These are phyloP conservation scores for Tremella yokohamensis DNA, from an alignment of 768 basidiomycete genomes.

Conservation along the genomic window DNA sequence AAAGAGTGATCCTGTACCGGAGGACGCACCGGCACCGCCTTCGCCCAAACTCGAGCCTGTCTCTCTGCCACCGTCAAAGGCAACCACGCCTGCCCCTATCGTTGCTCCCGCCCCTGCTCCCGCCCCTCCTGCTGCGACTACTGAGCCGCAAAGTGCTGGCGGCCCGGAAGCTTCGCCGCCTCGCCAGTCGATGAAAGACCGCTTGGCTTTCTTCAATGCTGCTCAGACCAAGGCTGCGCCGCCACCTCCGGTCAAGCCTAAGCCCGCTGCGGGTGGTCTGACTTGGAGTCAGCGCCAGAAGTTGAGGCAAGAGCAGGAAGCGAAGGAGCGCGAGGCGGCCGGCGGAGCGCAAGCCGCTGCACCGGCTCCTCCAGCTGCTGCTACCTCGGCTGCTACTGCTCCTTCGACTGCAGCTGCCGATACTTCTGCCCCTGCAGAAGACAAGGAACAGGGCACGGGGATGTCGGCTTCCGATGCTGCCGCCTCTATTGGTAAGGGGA, in stretches of 20 bases:
- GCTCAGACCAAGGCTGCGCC: slow-evolving; percentile 27
- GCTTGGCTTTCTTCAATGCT: slow-evolving; percentile 47
- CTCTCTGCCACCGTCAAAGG: slow-evolving; percentile 17
- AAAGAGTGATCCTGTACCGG: slow-evolving; percentile 11
- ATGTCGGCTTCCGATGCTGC: slow-evolving; percentile 73
- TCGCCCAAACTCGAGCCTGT: slow-evolving; percentile 12
- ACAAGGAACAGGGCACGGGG: slow-evolving; percentile 21
- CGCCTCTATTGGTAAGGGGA: slow-evolving; percentile 71
- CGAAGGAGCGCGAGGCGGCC: slow-evolving; percentile 31
- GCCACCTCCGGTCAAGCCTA: slow-evolving; percentile 49
- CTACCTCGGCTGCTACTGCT: slow-evolving; percentile 15
- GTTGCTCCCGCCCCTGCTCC: slow-evolving; percentile 13
- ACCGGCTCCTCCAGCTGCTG: slow-evolving; percentile 17
- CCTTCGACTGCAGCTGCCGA: slow-evolving; percentile 10
- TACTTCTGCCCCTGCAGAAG: slow-evolving; percentile 14
- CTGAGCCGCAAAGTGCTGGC: slow-evolving; percentile 3
- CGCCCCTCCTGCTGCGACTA: slow-evolving; percentile 4
- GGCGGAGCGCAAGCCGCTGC: slow-evolving; percentile 14
- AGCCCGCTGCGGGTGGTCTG: slow-evolving; percentile 41
- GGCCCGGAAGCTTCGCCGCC: slow-evolving; percentile 13
- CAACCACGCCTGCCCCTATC: slow-evolving; percentile 9
- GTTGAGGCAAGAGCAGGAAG: slow-evolving; percentile 44
- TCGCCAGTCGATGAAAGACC: slow-evolving; percentile 46
- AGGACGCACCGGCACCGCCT: slow-evolving; percentile 16
- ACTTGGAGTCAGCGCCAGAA: slow-evolving; percentile 51